These are phyloP conservation scores for Solanum hybrid DNA, from an alignment of 305 asterid species.

Conservation along the genomic window DNA sequence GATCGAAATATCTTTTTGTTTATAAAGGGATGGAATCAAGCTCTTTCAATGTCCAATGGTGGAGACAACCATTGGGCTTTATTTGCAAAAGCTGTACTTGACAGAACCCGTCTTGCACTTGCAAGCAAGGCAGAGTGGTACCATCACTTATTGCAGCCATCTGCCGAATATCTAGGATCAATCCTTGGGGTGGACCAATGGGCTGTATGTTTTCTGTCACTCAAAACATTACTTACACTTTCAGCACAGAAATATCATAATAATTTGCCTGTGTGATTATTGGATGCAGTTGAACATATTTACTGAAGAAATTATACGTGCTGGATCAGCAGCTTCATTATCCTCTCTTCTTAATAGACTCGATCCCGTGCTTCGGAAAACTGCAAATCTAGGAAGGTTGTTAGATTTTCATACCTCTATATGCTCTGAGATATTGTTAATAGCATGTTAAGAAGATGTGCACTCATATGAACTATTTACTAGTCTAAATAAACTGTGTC, in stretches of 20 bases:
- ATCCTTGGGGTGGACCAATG: conserved; percentile 76
- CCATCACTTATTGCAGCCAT: conserved; percentile 86
- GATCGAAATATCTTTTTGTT: conserved; percentile 7
- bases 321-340: conserved; percentile 96
- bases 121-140: conserved; percentile 85
- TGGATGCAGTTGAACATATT: conserved; percentile 71
- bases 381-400: conserved; percentile 95
- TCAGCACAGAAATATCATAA: conserved; percentile 1
- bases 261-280: conserved; percentile 12
- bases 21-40: conserved; percentile 83
- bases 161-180: conserved; percentile 97
- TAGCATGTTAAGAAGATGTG: background rate
- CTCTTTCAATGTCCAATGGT: conserved; percentile 56
- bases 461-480: background rate
- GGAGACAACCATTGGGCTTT: conserved; percentile 72
- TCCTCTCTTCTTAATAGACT: conserved; percentile 95
- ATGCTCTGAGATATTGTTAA: background rate
- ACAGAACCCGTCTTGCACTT: conserved; percentile 88
- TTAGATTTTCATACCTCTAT: conserved; percentile 2
- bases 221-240: background rate
- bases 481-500: background rate
- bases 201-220: conserved; percentile 58
- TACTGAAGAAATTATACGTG: conserved; percentile 96
- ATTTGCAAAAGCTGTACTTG: conserved; percentile 93
- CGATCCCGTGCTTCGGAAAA: conserved; percentile 87